phyloP scores from a whole-genome alignment of 1,284 basidiomycete species.

The Cyathus pygmaeus region DNA sequence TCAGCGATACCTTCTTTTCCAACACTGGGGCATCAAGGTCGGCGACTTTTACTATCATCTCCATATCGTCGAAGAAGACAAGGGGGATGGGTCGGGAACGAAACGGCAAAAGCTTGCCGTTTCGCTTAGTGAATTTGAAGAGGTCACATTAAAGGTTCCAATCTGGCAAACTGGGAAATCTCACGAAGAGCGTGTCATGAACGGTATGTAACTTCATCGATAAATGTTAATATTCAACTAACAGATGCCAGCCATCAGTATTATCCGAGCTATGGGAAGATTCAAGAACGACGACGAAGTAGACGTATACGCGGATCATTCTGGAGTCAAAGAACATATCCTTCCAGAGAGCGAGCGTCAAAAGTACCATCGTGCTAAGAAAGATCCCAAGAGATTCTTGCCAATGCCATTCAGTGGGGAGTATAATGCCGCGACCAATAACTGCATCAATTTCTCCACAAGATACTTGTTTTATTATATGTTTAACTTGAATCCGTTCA shows the following conservation, averaged over 20 bases:
- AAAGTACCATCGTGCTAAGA: neutral
- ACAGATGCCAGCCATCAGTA: neutral
- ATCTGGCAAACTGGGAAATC: constrained; percentile 1
- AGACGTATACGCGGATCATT: neutral
- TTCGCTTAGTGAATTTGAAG: neutral
- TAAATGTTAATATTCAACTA: neutral
- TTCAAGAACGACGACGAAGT: constrained; percentile 1
- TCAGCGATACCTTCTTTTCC: constrained; percentile 1
- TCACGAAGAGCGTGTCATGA: constrained; percentile 1
- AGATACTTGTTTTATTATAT: neutral
- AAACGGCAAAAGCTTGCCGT: neutral
- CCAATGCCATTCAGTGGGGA: neutral
- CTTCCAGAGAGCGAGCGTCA: neutral
- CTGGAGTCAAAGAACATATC: neutral
- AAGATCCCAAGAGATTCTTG: neutral
- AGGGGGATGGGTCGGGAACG: too few relatives aligned
- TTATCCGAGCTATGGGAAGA: neutral
- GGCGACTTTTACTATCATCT: constrained; percentile 4
- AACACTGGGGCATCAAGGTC: constrained; percentile 3
- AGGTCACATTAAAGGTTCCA: neutral
- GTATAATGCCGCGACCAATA: constrained; percentile 1
- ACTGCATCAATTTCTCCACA: constrained; percentile 2
- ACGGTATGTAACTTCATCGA: neutral
- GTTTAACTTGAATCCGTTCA: neutral
- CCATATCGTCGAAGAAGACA: constrained; percentile 1